A percentile compares a stretch with the other conserved stretches of the same genome.
phyloP scores from a whole-genome alignment of 768 basidiomycete species.

The Termitomyces sp. region DNA sequence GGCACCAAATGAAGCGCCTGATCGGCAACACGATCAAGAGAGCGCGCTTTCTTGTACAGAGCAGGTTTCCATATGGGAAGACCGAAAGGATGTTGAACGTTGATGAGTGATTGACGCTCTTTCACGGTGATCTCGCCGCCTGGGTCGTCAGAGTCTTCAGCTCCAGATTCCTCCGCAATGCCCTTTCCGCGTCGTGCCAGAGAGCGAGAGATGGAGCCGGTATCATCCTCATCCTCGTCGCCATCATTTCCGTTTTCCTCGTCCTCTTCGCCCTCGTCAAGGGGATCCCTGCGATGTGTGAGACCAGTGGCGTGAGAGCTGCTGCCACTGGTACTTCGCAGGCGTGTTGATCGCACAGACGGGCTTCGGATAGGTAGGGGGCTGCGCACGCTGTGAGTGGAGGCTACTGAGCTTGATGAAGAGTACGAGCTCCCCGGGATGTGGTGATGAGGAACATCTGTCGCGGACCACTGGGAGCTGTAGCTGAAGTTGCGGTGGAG shows the following conservation, averaged over 20 bases:
- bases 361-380: slow-evolving; percentile 42
- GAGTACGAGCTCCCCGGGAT: slow-evolving; percentile 68
- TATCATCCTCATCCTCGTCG: slow-evolving; percentile 27
- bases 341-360: slow-evolving; percentile 45
- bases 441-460: slow-evolving; percentile 59
- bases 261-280: slow-evolving; percentile 52
- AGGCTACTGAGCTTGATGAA: slow-evolving; percentile 34
- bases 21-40: slow-evolving; percentile 95
- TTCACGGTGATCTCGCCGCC: slow-evolving; percentile 76
- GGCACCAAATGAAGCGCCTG: slow-evolving; percentile 89
- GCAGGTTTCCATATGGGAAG: slow-evolving; percentile 99
- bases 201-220: slow-evolving; percentile 9
- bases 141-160: slow-evolving; percentile 34
- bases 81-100: slow-evolving; percentile 98
- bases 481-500: slow-evolving; percentile 42
- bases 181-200: slow-evolving; percentile 37
- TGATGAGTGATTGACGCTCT: slow-evolving; percentile 96
- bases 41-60: slow-evolving; percentile 94
- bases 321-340: slow-evolving; percentile 58
- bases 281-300: slow-evolving; percentile 30
- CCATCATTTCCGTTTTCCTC: slow-evolving; percentile 39
- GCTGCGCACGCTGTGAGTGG: slow-evolving; percentile 35
- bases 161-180: slow-evolving; percentile 32
- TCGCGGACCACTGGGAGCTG: slow-evolving; percentile 53
- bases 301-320: slow-evolving; percentile 48